A percentile compares a stretch with the other conserved stretches of the same genome.
phyloP scores from a whole-genome alignment of 2,329 filamentous ascomycete genomes.

The Trichoderma arundinaceum region DNA sequence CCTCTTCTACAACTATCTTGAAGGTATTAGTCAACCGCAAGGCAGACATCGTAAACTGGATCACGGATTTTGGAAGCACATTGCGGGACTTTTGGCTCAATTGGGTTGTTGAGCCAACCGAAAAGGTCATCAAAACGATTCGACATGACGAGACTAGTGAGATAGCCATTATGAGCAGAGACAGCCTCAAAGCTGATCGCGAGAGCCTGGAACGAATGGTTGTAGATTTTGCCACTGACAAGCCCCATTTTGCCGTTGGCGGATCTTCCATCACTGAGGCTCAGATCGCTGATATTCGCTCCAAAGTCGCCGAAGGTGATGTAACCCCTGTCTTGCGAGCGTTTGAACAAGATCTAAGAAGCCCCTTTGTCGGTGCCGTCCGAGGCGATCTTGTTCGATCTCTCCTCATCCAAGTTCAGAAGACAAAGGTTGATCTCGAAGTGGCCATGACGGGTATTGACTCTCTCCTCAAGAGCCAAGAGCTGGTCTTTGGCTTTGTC shows the following conservation, averaged over 20 bases:
- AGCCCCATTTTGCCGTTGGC: constrained; percentile 66
- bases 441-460: constrained; percentile 96
- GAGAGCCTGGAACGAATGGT: constrained; percentile 97
- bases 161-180: constrained; percentile 94
- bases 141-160: constrained; percentile 91
- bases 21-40: constrained; percentile 75
- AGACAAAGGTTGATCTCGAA: constrained; percentile 98
- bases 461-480: constrained; percentile 90
- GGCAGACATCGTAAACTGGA: constrained; percentile 80
- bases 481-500: constrained; percentile 97
- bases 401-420: constrained; percentile 94
- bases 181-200: constrained; percentile 86
- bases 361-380: constrained; percentile 80
- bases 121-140: constrained; percentile 87
- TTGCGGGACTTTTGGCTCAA: constrained; percentile 91
- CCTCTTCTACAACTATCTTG: constrained; percentile 88
- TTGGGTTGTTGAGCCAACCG: constrained; percentile 87
- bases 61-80: constrained; percentile 78
- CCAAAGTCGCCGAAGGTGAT: constrained; percentile 87
- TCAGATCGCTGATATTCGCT: constrained; percentile 75
- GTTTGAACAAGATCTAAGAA: constrained; percentile 86
- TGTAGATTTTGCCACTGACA: constrained; percentile 89
- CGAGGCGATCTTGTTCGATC: constrained; percentile 87
- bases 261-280: constrained; percentile 63
- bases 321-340: constrained; percentile 88